Base-by-base conservation (phyloP, 169 alveolate species). In the Babesia gibsoni region DNA sequence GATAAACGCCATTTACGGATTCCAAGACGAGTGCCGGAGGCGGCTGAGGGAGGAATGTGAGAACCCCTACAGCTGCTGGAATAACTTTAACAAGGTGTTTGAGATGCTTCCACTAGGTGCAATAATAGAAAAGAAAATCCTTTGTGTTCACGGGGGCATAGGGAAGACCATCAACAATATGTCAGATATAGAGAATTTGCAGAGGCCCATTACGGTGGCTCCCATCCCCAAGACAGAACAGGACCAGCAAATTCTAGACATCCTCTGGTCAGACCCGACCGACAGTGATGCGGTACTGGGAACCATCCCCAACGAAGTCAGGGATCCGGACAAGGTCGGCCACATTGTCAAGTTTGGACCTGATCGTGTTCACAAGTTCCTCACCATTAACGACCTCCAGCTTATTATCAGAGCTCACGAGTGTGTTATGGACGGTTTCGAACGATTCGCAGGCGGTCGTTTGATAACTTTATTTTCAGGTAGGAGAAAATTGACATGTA, bases 371-470 rank as follows among this genome's bases (percentile, higher is more conserved):
- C 92, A 89, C 72, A 89, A 89, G 69, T 94, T 94, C 69, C 85
- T 94, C n/a, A 89, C 89, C 18, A 86, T 81, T 32, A 94, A 94
- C 81, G 84, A 84, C 54, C 90, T 93, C 4, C 84, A 84, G 43
- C 80, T 92, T 52, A 90, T 92, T 68, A 89, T 92, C 52, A 61
- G 99, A 64, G 99, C 99, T 3, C 99, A 98, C 82, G 99, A 98
- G 84, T 98, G 99, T 74, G 99, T 98, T n/a, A 96, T 96, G 99
- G 99, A 96, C 86, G 99, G 99, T 2, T 98, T 98, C 82, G 99
- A 98, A 86, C 90, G 99, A 78, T 98, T 98, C 81, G 99, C 99
- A n/a, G 99, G 98, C 12, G 99, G 99, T 20, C 78, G 91, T 42
- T 91, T 98, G 53, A 94, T 98, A 42, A 98, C 99, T 1, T 97